These are phyloP conservation scores for Emericellopsis terricola DNA, from an alignment of 495 filamentous ascomycete genomes.

Conservation along the genomic window DNA sequence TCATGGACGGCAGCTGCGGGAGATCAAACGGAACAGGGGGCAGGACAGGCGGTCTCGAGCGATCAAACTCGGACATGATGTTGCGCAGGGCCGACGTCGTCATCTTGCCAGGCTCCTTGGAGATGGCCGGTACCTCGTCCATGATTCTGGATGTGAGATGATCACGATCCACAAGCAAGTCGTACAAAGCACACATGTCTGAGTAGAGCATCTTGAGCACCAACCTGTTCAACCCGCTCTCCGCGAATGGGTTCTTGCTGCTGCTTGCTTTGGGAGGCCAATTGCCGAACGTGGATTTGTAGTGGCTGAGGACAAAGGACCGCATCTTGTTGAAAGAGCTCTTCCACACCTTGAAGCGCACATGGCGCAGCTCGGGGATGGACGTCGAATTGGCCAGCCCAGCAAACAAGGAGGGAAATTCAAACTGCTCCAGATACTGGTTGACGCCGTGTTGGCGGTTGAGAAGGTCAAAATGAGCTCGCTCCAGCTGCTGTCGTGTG, in stretches of 20 bases:
- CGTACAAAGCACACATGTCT: conserved; percentile 75
- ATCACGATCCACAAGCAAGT: conserved; percentile 67
- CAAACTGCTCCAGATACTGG: conserved; percentile 54
- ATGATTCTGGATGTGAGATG: conserved; percentile 37
- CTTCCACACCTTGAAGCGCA: conserved; percentile 77
- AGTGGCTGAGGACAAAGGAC: conserved; percentile 55
- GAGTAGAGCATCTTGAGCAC: conserved; percentile 68
- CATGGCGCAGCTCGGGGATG: conserved; percentile 47
- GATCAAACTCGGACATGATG: conserved; percentile 72
- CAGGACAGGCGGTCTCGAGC: conserved; percentile 68
- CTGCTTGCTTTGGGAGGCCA: conserved; percentile 87
- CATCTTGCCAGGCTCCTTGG: conserved; percentile 20
- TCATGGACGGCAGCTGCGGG: conserved; percentile 55
- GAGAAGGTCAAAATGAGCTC: conserved; percentile 62
- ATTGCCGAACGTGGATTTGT: conserved; percentile 67
- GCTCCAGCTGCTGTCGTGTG: conserved; percentile 64
- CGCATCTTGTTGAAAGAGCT: conserved; percentile 53
- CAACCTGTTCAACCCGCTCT: conserved; percentile 67
- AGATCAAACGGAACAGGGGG: conserved; percentile 87
- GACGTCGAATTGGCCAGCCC: conserved; percentile 70
- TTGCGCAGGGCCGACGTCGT: conserved; percentile 39
- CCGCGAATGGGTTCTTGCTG: conserved; percentile 84
- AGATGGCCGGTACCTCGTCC: conserved; percentile 25
- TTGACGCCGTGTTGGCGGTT: conserved; percentile 47
- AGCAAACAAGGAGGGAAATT: conserved; percentile 82